phyloP scores from a whole-genome alignment of 108 stramenopile genomes.

The Pseudonitzschia delicatissima region DNA sequence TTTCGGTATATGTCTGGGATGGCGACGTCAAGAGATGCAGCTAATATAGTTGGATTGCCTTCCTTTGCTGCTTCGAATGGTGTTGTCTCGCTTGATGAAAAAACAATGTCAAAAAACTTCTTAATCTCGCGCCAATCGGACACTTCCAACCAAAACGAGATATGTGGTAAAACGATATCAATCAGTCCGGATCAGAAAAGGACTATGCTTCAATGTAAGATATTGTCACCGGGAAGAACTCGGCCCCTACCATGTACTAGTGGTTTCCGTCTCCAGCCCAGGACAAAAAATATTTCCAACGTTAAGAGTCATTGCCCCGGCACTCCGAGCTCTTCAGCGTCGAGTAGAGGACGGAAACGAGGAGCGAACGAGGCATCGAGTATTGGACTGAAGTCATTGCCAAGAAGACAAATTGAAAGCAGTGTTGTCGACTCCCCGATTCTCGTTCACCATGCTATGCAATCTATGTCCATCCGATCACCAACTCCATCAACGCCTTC shows the following conservation, averaged over 20 bases:
- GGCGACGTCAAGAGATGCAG: no score
- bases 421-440: not conserved
- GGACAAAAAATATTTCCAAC: not conserved
- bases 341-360: conserved; percentile 8
- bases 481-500: not conserved
- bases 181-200: no score
- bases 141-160: no score
- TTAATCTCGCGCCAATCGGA: no score
- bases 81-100: no score
- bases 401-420: not conserved
- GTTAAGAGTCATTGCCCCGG: not conserved
- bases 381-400: not conserved
- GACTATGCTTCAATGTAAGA: no score
- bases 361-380: not conserved
- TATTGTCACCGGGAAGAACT: not conserved
- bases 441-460: conserved; percentile 4
- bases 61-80: no score
- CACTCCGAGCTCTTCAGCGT: not conserved
- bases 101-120: no score
- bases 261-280: conserved; percentile 4
- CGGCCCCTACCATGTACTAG: not conserved
- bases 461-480: conserved; percentile 9
- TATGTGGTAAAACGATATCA: no score
- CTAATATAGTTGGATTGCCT: no score
- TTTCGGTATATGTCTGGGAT: no score